Percentiles rank a stretch among this genome's conserved stretches.
These are phyloP conservation scores for Helminthosporium solani DNA, from an alignment of 2,329 filamentous ascomycete species.

Conservation along the genomic window DNA sequence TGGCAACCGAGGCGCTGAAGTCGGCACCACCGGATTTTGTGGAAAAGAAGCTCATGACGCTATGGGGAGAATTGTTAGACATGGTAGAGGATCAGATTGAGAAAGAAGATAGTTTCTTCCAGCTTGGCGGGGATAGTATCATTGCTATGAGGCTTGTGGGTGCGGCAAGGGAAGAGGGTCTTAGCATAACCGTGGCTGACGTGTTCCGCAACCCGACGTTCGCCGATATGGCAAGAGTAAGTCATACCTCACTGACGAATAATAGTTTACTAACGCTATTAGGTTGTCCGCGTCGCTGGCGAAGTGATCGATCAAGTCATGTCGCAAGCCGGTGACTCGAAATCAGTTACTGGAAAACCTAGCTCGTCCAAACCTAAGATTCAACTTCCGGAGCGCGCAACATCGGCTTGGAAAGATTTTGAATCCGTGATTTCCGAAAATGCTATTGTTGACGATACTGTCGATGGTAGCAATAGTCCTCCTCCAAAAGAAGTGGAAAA, in stretches of 20 bases:
- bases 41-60: slow-evolving; percentile 33
- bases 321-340: slow-evolving; percentile 30
- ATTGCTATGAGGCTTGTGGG: slow-evolving; percentile 39
- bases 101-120: slow-evolving; percentile 36
- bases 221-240: slow-evolving; percentile 35
- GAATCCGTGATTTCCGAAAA: slow-evolving; percentile 34
- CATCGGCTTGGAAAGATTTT: slow-evolving; percentile 31
- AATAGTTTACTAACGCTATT: slow-evolving; percentile 7
- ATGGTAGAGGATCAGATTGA: slow-evolving; percentile 38
- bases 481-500: slow-evolving; percentile 12
- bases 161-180: slow-evolving; percentile 33
- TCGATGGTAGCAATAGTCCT: slow-evolving; percentile 14
- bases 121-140: slow-evolving; percentile 13
- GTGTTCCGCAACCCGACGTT: slow-evolving; percentile 39
- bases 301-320: slow-evolving; percentile 40
- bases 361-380: slow-evolving; percentile 16
- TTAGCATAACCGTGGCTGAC: slow-evolving; percentile 39
- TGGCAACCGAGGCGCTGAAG: slow-evolving; percentile 31
- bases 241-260: not conserved
- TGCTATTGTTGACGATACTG: slow-evolving; percentile 17
- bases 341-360: slow-evolving; percentile 16
- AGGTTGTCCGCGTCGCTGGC: slow-evolving; percentile 37
- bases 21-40: slow-evolving; percentile 33
- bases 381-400: slow-evolving; percentile 19
- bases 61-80: slow-evolving; percentile 37